Conservation (phyloP, 2,329 filamentous ascomycete species). For the Botrytis tulipae region DNA sequence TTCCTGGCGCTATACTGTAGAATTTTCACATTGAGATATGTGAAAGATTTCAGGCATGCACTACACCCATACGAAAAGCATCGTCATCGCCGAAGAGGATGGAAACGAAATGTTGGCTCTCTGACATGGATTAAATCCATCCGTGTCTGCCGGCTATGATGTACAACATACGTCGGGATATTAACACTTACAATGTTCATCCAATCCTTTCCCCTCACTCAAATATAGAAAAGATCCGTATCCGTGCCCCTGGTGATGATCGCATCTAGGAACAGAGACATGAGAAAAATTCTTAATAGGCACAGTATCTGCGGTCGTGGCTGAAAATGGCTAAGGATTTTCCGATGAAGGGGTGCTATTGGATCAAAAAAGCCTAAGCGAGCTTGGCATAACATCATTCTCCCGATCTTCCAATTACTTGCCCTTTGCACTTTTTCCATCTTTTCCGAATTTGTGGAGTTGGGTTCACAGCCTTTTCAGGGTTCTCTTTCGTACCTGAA, state of each 20-base stretch:
- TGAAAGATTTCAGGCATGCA: neutral
- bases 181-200: neutral
- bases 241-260: constrained; percentile 3
- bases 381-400: constrained; percentile 19
- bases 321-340: constrained; percentile 52
- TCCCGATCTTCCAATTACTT: constrained; percentile 5
- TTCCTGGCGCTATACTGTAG: neutral
- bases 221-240: neutral
- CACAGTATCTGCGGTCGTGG: constrained; percentile 45
- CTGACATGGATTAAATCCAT: neutral
- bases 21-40: neutral
- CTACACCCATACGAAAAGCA: neutral
- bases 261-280: neutral
- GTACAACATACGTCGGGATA: neutral
- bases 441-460: constrained; percentile 5
- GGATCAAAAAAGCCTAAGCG: neutral
- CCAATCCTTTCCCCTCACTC: constrained; percentile 6
- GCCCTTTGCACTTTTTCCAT: neutral
- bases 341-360: constrained; percentile 45
- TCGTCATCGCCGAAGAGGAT: neutral
- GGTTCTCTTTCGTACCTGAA: neutral
- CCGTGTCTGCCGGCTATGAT: constrained; percentile 5
- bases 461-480: constrained; percentile 2
- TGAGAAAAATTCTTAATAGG: neutral
- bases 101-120: neutral